These are phyloP conservation scores for Mycena belliarum DNA, from an alignment of 768 basidiomycete genomes.

Conservation along the genomic window DNA sequence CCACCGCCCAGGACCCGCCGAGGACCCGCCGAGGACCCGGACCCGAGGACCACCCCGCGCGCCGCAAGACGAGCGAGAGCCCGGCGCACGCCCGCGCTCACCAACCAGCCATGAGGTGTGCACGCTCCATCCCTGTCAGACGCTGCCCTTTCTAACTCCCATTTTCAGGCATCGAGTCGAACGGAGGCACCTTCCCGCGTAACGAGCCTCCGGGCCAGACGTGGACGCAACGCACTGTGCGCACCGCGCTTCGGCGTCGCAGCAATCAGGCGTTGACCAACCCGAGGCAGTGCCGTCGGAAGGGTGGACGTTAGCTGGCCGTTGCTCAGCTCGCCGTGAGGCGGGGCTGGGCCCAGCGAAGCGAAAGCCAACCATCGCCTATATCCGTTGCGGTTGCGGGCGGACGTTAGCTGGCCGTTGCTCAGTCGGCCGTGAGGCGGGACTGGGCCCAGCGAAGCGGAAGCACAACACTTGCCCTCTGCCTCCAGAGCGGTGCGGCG, in stretches of 20 bases:
- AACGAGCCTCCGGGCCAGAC: background rate
- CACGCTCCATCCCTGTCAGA: background rate
- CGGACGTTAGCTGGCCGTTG: background rate
- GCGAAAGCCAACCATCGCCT: too few species aligned
- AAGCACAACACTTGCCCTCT: too few species aligned
- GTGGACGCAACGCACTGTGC: background rate
- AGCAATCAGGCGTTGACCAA: background rate
- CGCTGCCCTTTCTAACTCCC: background rate
- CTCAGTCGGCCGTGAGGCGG: too few species aligned
- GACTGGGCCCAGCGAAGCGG: background rate
- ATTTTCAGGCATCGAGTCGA: background rate
- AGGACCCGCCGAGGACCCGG: too few species aligned
- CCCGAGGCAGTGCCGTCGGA: slow-evolving; percentile 1
- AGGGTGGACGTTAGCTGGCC: slow-evolving; percentile 1
- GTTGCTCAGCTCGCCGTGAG: background rate
- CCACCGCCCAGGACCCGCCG: too few species aligned
- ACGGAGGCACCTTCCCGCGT: background rate
- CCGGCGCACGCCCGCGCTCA: background rate
- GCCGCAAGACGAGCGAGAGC: background rate
- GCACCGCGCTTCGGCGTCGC: background rate
- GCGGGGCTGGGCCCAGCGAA: too few species aligned
- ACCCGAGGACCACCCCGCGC: background rate
- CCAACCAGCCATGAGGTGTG: background rate
- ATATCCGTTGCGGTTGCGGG: too few species aligned
- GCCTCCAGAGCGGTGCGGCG: too few species aligned